Conservation (phyloP, 1,139 yeast species). For the Debaryomyces sp. region DNA sequence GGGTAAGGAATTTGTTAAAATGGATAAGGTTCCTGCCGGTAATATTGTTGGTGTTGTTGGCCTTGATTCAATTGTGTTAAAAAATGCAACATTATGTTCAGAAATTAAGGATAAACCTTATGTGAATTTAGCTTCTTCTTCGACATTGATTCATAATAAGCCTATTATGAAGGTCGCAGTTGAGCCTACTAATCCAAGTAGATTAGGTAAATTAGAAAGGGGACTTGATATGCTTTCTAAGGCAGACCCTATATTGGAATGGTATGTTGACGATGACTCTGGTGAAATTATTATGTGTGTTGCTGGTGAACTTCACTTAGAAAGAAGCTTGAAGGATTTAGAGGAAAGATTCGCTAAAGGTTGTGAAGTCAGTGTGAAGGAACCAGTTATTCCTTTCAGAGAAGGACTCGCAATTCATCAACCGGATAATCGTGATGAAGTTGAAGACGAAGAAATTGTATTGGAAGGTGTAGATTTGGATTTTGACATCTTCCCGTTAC, state of each 20-base stretch:
- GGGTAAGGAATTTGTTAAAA: conserved; percentile 87
- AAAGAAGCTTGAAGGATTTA: conserved; percentile 85
- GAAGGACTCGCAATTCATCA: conserved; percentile 66
- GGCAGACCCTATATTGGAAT: conserved; percentile 93
- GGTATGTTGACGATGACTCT: conserved; percentile 75
- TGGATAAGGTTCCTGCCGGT: conserved; percentile 89
- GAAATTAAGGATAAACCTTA: conserved; percentile 51
- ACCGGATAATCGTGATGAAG: conserved; percentile 18
- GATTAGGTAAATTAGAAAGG: conserved; percentile 70
- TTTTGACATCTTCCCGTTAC: conserved; percentile 60
- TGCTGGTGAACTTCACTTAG: conserved; percentile 95
- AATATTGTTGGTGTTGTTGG: conserved; percentile 95
- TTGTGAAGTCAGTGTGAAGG: conserved; percentile 81
- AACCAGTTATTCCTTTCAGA: conserved; percentile 93
- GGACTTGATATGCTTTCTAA: conserved; percentile 80
- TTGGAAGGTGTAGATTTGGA: conserved; percentile 50
- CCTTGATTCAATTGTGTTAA: conserved; percentile 75
- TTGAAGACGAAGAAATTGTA: conserved; percentile 29
- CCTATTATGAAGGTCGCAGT: conserved; percentile 95
- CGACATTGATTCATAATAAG: conserved; percentile 57
- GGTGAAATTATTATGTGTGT: conserved; percentile 92
- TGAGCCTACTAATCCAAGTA: conserved; percentile 87
- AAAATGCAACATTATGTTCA: conserved; percentile 79
- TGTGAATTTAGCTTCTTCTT: conserved; percentile 70
- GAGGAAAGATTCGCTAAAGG: conserved; percentile 87